These are phyloP conservation scores for Hypoxylon sp. DNA, from an alignment of 2,329 filamentous ascomycete genomes.

Conservation along the genomic window DNA sequence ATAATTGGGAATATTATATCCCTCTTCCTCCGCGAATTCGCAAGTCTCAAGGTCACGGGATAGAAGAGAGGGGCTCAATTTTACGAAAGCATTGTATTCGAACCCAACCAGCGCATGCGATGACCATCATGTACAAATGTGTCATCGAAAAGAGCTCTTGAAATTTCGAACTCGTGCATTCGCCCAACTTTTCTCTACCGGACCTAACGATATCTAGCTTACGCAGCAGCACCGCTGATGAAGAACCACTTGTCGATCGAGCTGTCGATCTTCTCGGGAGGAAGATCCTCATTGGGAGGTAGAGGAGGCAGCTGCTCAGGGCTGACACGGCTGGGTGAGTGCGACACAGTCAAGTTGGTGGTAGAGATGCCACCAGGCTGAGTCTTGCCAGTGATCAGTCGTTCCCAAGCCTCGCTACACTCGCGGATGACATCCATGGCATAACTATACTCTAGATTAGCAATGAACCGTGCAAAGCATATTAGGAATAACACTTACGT, in stretches of 20 bases:
- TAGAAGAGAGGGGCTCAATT: neutral
- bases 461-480: conserved; percentile 4
- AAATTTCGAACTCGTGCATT: conserved; percentile 30
- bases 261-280: conserved; percentile 90
- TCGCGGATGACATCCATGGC: conserved; percentile 96
- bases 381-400: conserved; percentile 92
- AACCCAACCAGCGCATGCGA: conserved; percentile 30
- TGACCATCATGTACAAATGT: conserved; percentile 23
- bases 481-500: conserved; percentile 67
- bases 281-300: conserved; percentile 82
- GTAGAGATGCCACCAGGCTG: conserved; percentile 82
- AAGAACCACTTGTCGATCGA: conserved; percentile 99
- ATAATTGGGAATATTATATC: neutral
- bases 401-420: conserved; percentile 97
- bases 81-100: conserved; percentile 30
- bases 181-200: conserved; percentile 53
- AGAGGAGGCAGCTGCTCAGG: conserved; percentile 81
- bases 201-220: conserved; percentile 57
- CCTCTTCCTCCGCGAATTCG: neutral
- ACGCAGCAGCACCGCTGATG: conserved; percentile 95
- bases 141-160: conserved; percentile 48
- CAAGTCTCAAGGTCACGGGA: conserved; percentile 3
- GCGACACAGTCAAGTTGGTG: conserved; percentile 82
- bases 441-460: conserved; percentile 70
- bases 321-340: conserved; percentile 80